Evolutionary conservation across 352 stramenopile species (phyloP), one percentile per base, ranked within the genome.

Genomic region (Chrysophaeum taylorii): DNA sequence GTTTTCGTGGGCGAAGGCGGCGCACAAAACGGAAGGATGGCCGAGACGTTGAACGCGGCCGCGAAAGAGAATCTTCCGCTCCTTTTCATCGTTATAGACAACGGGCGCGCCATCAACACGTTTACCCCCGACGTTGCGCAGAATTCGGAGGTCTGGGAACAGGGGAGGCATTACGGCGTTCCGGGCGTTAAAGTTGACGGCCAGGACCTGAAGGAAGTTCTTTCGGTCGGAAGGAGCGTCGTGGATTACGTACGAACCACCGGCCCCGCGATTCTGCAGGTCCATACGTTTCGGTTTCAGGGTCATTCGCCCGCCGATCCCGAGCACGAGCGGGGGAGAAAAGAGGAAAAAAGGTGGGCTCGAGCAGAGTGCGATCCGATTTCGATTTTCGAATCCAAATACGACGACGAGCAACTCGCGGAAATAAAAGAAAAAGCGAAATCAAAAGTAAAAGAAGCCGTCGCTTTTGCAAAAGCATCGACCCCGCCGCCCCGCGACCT

Each of bases 221-320:
- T 88, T 69, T 85, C 87, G 64, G 83, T 81, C 71, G 87, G 87
- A 54, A 84, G 87, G 63, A 85, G 85, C 43, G 86, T 92, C 14
- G 85, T 88, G 70, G 87, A 94, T 66, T 91, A 94, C 75, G 84
- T 92, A 39, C 81, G 87, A 23, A 78, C 70, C 62, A 83, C 83
- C 39, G 86, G 86, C 43, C 83, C 87, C 31, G 87, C 87, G 21
- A 87, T 94, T 68, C 69, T 94, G 33, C 87, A 94, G 76, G 82
- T 93, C n/a, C 87, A 92, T 63, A 92, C 87, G 31, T 93, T 92
- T 75, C 76, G 87, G 52, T 92, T 94, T 77, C 89, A 88, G 73
- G 85, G 87, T 31, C 87, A 94, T 74, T 92, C 85, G 36, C 87
- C 87, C 36, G 87, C 87, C 27, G 87, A 94, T 75, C 87, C 87